Base-by-base conservation (phyloP, 2,329 filamentous ascomycete species). In the Alternaria infectoria region DNA sequence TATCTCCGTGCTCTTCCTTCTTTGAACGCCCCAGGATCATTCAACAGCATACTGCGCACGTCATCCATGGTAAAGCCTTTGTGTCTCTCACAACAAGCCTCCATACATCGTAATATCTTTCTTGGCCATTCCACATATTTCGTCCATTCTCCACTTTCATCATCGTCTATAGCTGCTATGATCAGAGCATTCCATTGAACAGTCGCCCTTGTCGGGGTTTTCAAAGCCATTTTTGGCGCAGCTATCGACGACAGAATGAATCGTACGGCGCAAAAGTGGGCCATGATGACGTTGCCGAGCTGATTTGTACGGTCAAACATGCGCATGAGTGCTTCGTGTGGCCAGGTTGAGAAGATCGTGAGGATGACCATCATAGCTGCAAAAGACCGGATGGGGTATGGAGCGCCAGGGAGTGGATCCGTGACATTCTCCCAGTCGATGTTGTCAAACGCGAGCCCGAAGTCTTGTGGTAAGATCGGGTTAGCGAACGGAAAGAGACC, bases 21-120 rank as follows among this genome's bases (percentile, higher is more conserved):
- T 17, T 57, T 61, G 55, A 69, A 68, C 12, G 59, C 87, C 66
- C 88, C 87, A 0, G 86, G 76, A 72, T 82, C 62, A 6, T 50
- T 58, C 3, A 68, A 8, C 10, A 70, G 28, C 36, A 62, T 54
- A 28, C 66, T 45, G 30, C 61, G 50, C 17, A 71, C 23, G 45
- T 66, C 59, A 2, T 54, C 59, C 23, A 66, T 58, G 11, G 58
- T 68, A 23, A 70, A 49, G 6, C 57, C 57, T 12, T 46, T 55
- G 5, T 66, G 66, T 40, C 57, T 64, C 32, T 57, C 57, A 23
- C 70, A 15, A 17, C 54, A 62, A 8, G 26, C 56, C 13, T 65
- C 51, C 57, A 71, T 59, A 46, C 62, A 62, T 12, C 21, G 57
- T 28, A 69, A 13, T 15, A 74, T 64, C 44, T 58, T 67, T 19